phyloP scores from a whole-genome alignment of 768 basidiomycete genomes.

The Mycena alexandri region DNA sequence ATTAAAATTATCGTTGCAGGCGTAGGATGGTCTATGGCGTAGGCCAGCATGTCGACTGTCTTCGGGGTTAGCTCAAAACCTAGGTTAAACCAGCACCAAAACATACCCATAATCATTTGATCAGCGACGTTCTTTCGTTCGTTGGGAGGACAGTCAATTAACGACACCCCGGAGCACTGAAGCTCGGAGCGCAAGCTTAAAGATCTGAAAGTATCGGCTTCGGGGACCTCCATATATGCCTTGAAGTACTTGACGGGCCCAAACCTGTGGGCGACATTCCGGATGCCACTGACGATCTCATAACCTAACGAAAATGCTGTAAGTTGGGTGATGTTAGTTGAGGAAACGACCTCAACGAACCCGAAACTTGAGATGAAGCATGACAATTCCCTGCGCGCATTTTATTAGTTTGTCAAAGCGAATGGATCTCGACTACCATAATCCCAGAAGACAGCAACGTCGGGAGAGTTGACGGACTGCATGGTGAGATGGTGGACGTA shows the following conservation, averaged over 20 bases:
- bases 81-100: not conserved
- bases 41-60: conserved; percentile 75
- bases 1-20: conserved; percentile 72
- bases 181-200: conserved; percentile 58
- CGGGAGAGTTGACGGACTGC: conserved; percentile 40
- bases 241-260: conserved; percentile 66
- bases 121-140: conserved; percentile 57
- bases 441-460: conserved; percentile 62
- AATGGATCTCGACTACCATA: conserved; percentile 45
- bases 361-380: conserved; percentile 49
- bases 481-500: conserved; percentile 42
- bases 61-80: not conserved
- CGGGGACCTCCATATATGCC: conserved; percentile 67
- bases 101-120: conserved; percentile 64
- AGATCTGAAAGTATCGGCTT: conserved; percentile 48
- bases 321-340: not conserved
- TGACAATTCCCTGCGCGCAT: conserved; percentile 56
- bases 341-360: conserved; percentile 9
- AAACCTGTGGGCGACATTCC: conserved; percentile 61
- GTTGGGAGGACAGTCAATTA: conserved; percentile 54
- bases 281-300: conserved; percentile 59
- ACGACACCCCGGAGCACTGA: conserved; percentile 61
- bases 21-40: conserved; percentile 71
- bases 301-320: conserved; percentile 50
- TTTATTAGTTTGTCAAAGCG: not conserved